Conservation (phyloP, 2,329 filamentous ascomycete genomes). For the Trichoderma sp. region DNA sequence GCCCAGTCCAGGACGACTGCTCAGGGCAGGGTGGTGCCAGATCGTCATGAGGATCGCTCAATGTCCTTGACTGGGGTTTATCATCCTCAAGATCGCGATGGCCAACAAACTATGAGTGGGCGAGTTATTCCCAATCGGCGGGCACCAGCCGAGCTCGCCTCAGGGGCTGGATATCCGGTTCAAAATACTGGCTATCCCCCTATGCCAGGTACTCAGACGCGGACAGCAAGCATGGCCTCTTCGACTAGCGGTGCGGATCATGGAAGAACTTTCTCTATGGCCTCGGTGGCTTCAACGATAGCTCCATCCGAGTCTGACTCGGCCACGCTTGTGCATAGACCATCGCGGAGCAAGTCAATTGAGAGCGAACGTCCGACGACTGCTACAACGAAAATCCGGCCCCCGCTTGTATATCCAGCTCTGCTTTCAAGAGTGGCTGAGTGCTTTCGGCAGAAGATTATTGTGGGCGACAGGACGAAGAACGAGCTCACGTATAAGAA, state of each 20-base stretch:
- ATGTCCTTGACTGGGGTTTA: conserved; percentile 88
- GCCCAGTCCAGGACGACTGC: conserved; percentile 77
- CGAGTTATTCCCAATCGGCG: conserved; percentile 77
- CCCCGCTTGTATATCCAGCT: conserved; percentile 90
- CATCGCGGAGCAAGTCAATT: conserved; percentile 56
- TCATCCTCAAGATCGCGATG: conserved; percentile 67
- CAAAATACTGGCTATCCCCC: conserved; percentile 39
- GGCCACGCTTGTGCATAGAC: conserved; percentile 50
- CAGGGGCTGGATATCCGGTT: conserved; percentile 36
- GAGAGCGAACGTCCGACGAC: conserved; percentile 56
- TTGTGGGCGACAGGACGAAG: conserved; percentile 84
- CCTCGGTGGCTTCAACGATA: conserved; percentile 72
- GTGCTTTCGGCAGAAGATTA: conserved; percentile 86
- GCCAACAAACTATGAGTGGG: conserved; percentile 91
- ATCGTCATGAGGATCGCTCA: conserved; percentile 84
- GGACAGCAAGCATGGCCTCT: conserved; percentile 61
- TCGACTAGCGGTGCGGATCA: conserved; percentile 49
- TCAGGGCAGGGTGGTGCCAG: conserved; percentile 86
- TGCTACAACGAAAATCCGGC: conserved; percentile 55
- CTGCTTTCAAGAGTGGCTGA: conserved; percentile 90
- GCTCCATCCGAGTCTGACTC: conserved; percentile 57
- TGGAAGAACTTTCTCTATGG: conserved; percentile 83
- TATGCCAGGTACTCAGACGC: conserved; percentile 53
- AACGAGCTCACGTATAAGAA: conserved; percentile 97
- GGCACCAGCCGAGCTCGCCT: conserved; percentile 42